Conservation (phyloP, 2,329 filamentous ascomycete genomes). For the Paraphaeosphaeria sporulosa region DNA sequence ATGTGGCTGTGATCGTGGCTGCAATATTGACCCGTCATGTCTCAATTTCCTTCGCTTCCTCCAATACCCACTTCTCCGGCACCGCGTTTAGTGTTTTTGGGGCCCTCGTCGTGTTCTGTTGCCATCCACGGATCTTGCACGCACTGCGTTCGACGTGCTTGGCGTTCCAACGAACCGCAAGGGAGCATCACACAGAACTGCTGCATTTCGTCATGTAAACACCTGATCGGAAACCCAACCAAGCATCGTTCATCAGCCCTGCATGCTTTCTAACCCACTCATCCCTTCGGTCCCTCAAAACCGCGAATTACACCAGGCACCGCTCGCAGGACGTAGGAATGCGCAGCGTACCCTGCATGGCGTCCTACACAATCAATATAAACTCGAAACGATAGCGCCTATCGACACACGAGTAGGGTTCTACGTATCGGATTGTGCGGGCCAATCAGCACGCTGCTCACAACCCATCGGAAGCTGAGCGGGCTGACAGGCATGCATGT, state of each 20-base stretch:
- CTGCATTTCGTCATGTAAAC: conserved; percentile 3
- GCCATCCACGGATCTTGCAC: background rate
- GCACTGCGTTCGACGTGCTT: background rate
- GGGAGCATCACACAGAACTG: conserved; percentile 2
- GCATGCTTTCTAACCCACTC: conserved; percentile 3
- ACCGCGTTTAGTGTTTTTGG: background rate
- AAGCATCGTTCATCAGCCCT: conserved; percentile 5
- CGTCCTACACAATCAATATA: conserved; percentile 14
- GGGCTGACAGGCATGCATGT: conserved; percentile 9
- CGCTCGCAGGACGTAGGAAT: conserved; percentile 7
- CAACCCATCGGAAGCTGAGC: conserved; percentile 2
- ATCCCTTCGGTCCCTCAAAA: conserved; percentile 10
- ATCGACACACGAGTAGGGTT: conserved; percentile 9
- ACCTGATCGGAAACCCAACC: conserved; percentile 7
- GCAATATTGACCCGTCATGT: background rate
- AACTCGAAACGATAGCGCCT: conserved; percentile 15
- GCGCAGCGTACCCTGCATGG: conserved; percentile 8
- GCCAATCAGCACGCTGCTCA: conserved; percentile 1
- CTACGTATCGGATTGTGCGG: conserved; percentile 3
- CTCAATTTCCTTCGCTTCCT: background rate
- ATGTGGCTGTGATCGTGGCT: conserved; percentile 11
- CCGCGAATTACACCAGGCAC: conserved; percentile 12
- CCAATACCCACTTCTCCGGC: background rate
- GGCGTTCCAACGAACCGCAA: conserved; percentile 2
- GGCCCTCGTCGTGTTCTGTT: background rate